These are phyloP conservation scores for Mortierella antarctica DNA, from an alignment of 192 early-diverging fungal genomes.

Conservation along the genomic window DNA sequence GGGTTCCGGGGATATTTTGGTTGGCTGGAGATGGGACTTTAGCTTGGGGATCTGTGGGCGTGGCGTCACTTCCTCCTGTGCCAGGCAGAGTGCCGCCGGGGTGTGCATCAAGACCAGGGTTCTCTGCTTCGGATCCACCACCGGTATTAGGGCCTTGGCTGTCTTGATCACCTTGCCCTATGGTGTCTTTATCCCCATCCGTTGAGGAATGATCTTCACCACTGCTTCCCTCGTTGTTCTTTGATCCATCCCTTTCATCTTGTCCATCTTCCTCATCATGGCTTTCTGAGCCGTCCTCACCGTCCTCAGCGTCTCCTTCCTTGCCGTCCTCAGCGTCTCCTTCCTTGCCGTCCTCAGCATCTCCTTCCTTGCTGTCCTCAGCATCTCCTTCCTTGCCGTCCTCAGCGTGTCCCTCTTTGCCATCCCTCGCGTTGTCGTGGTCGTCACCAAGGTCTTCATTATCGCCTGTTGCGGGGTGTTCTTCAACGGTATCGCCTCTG, in stretches of 20 bases:
- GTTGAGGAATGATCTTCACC: neutral
- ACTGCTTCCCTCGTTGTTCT: neutral
- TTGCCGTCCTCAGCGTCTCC: neutral
- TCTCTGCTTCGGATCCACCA: too few species aligned
- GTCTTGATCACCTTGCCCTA: neutral
- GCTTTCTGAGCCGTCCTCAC: neutral
- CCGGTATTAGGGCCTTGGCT: too few species aligned
- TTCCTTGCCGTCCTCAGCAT: neutral
- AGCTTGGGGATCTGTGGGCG: neutral
- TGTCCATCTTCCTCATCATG: neutral
- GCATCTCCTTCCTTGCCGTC: neutral
- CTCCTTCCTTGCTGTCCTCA: neutral
- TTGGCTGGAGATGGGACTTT: neutral
- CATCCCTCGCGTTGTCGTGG: neutral
- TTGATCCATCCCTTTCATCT: too few species aligned
- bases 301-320: neutral
- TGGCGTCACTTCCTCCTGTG: neutral
- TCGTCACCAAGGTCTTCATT: neutral
- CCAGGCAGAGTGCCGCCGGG: neutral
- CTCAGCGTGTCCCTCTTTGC: neutral
- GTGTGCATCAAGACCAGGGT: neutral
- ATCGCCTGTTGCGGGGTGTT: neutral
- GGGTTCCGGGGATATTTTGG: neutral
- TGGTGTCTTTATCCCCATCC: neutral
- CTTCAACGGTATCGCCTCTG: neutral